Evolutionary conservation across 352 stramenopile species (phyloP), one percentile per base, ranked within the genome.

Genomic region (Phytophthora parvispora): DNA sequence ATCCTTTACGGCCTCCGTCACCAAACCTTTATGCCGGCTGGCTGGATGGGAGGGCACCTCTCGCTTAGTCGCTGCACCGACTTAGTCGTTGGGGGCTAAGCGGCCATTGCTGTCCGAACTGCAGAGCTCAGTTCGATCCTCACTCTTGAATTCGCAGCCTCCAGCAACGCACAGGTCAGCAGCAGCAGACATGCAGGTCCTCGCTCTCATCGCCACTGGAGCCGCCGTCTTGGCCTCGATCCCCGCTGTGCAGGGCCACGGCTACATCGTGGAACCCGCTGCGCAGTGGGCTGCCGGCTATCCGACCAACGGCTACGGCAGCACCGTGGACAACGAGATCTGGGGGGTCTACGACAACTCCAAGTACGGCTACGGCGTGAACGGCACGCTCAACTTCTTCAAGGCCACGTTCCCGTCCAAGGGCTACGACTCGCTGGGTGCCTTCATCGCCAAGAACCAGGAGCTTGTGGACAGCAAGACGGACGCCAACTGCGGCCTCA

Each of bases 391-490:
- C 62, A 76, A 80, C 51, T 81, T 82, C 56, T 81, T 81, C 45
- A 73, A 72, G 45, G 64, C 50, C 52, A 74, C 62, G 43, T 78
- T 83, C 31, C 61, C 73, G 18, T 64, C 72, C 12, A 81, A 77
- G 34, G 59, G 69, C 34, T 83, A 81, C 45, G 66, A 75, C 49
- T 75, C 70, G 40, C 69, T 89, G 16, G 66, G 70, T 15, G 74
- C 77, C 9, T 63, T 87, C 25, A 84, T 90, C 60, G 25, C 74
- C 34, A 72, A 73, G 43, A 81, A 86, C 60, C 80, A 89, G 66
- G 66, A 75, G 32, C 72, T 89, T 4, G 69, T 75, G 58, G 75
- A 57, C 55, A 71, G 60, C 57, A 53, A 75, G 4, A 58, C 72
- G 8, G 76, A 85, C 25, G 47, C 65, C 7, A 27, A 83, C 27